Evolutionary conservation across 1,284 basidiomycete genomes (phyloP), one percentile per base, ranked within the genome.

Genomic region (Ceratobasidium sp.): DNA sequence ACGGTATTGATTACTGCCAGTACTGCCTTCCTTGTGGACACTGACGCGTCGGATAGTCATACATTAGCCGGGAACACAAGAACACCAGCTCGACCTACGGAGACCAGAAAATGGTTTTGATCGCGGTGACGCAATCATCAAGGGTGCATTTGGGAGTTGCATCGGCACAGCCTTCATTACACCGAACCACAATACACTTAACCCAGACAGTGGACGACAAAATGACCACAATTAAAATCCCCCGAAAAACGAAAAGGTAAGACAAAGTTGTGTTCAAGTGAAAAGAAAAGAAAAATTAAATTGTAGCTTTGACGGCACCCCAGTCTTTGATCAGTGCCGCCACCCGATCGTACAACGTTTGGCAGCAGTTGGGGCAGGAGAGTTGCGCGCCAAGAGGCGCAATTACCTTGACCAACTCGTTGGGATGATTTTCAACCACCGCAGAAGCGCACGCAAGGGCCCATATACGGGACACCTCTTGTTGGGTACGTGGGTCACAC

Each of bases 361-460:
- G 71, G 7, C 71, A 37, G 16, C 71, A 73, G 16, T 27, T 41
- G 6, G 27, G 19, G 34, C 71, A 73, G 22, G 41, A 49, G 7
- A 73, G 16, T 16, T 73, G 71, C 14, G 71, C 59, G 49, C 59
- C 46, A 7, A 73, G 34, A 19, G 71, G 71, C 1, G 61, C 39
- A 37, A 73, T 43, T 6, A 37, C 11, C 31, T 39, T 34, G 1
- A 49, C 37, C 2, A 73, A 49, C 41, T 63, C 56, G 37, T 63
- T 46, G 16, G 71, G 71, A 16, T 63, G 59, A n/a, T 63, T 63
- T 4, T 73, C 71, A 8, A 62, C 19, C 16, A 73, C 56, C 7
- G 49, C 71, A 14, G 48, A 53, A 22, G 71, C 59, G 34, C 49
- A 73, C 0, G 71, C 71, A 41, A 73, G 34, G 1, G 71, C 71